A percentile compares a stretch with the other conserved stretches of the same genome.
Evolutionary conservation across 1,284 basidiomycete species (phyloP).

Genomic region (Amylostereum chailletii): DNA sequence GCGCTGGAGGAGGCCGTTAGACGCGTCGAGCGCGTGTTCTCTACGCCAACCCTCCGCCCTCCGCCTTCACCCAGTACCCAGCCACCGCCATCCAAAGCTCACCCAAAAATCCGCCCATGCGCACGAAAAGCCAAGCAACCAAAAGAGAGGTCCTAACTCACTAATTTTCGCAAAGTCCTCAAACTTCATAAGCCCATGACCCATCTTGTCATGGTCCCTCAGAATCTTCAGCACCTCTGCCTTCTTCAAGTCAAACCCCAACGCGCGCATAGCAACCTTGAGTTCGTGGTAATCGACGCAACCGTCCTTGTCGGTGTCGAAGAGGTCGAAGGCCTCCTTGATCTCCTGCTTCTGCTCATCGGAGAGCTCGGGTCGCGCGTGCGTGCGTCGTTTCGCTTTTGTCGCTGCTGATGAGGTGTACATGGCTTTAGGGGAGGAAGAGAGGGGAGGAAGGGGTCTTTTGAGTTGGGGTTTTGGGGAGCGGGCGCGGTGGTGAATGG

Average conservation of each 20-base stretch:
- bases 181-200: conserved; percentile 89
- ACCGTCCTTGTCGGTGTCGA: conserved; percentile 99
- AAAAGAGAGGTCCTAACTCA: conserved; percentile 39
- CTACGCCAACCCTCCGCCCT: too few relatives aligned
- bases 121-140: too few relatives aligned
- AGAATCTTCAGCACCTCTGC: conserved; percentile 95
- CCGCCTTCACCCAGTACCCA: too few relatives aligned
- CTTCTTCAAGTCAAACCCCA: conserved; percentile 98
- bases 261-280: conserved; percentile 96
- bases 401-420: conserved; percentile 64
- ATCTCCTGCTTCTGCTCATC: conserved; percentile 98
- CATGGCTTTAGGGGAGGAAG: conserved; percentile 29
- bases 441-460: background rate
- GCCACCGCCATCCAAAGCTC: too few relatives aligned
- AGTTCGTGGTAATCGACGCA: conserved; percentile 96
- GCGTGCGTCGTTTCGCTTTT: conserved; percentile 64
- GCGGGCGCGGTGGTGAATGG: too few relatives aligned
- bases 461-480: too few relatives aligned
- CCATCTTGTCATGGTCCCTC: conserved; percentile 85
- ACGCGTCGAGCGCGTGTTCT: background rate
- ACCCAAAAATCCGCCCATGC: too few relatives aligned
- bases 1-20: background rate
- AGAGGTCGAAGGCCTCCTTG: conserved; percentile 97
- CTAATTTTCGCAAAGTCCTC: conserved; percentile 95
- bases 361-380: conserved; percentile 71